phyloP scores from a whole-genome alignment of 345 rosid genomes.

The Eucalyptus caleyi region DNA sequence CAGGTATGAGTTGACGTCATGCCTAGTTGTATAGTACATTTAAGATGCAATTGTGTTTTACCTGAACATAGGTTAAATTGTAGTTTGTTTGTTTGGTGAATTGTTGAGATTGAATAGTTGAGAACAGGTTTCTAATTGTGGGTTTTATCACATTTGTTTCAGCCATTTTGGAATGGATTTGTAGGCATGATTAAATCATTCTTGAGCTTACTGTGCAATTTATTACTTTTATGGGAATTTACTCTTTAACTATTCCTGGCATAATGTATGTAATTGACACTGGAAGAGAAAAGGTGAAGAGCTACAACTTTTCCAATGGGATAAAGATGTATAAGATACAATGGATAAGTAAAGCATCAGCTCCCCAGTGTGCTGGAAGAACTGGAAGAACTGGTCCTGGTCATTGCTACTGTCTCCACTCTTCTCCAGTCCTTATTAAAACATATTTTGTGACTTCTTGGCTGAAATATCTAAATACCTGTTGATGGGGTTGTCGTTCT shows the following conservation, averaged over 20 bases:
- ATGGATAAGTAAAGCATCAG: constrained; percentile 91
- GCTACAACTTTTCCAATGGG: constrained; percentile 53
- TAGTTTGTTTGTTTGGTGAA: background rate
- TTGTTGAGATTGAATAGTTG: background rate
- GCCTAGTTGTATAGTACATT: background rate
- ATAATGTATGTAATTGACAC: constrained; percentile 93
- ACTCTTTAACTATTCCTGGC: background rate
- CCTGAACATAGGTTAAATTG: background rate
- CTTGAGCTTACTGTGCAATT: background rate
- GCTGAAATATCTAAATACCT: constrained; percentile 78
- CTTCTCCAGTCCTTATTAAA: constrained; percentile 63
- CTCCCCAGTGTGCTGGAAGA: constrained; percentile 90
- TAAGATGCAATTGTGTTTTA: background rate
- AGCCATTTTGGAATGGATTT: background rate
- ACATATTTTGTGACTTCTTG: constrained; percentile 53
- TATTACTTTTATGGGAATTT: background rate
- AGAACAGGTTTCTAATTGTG: background rate
- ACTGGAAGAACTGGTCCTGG: constrained; percentile 89
- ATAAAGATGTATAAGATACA: constrained; percentile 61
- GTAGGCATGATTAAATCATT: background rate
- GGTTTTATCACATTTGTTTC: background rate
- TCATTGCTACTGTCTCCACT: constrained; percentile 81
- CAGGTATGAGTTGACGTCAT: background rate
- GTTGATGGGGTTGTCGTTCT: constrained; percentile 76
- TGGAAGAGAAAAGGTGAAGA: constrained; percentile 83